Evolutionary conservation across 2,329 filamentous ascomycete species (phyloP).

Genomic region (Blastomyces percursus): DNA sequence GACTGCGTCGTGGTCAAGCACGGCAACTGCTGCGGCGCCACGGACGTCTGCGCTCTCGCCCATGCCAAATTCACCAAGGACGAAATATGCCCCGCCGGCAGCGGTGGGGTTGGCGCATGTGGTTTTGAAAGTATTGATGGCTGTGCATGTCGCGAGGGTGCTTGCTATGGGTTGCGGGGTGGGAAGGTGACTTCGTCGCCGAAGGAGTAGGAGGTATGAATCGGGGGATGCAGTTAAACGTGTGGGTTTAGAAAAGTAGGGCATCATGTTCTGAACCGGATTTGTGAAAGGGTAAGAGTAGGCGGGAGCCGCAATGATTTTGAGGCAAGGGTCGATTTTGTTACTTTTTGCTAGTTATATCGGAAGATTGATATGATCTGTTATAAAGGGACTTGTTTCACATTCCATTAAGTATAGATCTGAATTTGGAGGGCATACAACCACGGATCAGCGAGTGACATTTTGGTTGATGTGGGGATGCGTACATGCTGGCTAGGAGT

Average conservation of each 20-base stretch:
- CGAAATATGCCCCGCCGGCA: not conserved
- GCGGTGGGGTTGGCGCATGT: not conserved
- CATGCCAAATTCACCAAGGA: not conserved
- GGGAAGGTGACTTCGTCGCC: not conserved
- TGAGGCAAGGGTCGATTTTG: too few relatives aligned
- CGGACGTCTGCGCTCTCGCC: not conserved
- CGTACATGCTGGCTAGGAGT: not conserved
- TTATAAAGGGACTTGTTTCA: not conserved
- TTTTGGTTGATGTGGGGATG: not conserved
- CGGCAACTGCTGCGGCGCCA: slow-evolving; percentile 3
- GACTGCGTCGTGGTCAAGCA: slow-evolving; percentile 3
- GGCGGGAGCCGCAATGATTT: too few relatives aligned
- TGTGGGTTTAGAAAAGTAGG: not conserved
- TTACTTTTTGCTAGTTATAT: too few relatives aligned
- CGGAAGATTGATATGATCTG: not conserved
- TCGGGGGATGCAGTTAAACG: not conserved
- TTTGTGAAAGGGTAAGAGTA: too few relatives aligned
- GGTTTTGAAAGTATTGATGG: not conserved
- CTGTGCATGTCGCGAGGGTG: not conserved
- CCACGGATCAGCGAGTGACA: not conserved
- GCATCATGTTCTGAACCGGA: not conserved
- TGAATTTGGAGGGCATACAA: not conserved
- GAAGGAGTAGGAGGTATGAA: not conserved
- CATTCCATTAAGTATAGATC: not conserved
- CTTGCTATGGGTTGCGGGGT: not conserved